A percentile compares a stretch with the other conserved stretches of the same genome.
Evolutionary conservation across 129 eudicot genomes (phyloP).

Genomic region (Flaveria brownii): DNA sequence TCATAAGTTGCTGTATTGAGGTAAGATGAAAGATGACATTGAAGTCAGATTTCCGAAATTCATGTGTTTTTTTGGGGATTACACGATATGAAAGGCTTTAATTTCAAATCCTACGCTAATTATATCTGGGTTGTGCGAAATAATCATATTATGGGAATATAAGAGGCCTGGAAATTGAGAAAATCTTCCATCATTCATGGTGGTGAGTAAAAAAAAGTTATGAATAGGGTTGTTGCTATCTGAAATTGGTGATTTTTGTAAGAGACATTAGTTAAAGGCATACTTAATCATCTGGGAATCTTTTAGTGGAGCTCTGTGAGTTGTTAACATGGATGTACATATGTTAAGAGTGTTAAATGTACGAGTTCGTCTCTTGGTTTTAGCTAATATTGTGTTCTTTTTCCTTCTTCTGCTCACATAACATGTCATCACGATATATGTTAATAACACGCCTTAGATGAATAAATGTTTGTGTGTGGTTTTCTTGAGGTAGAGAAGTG

Average conservation of each 20-base stretch:
- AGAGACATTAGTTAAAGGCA: neutral
- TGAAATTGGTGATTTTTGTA: neutral
- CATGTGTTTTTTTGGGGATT: conserved; percentile 3
- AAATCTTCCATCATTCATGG: neutral
- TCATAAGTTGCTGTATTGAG: conserved; percentile 9
- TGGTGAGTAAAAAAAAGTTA: conserved; percentile 3
- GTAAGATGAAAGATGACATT: neutral
- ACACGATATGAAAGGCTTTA: neutral
- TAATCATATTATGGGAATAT: neutral
- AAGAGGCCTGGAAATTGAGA: neutral
- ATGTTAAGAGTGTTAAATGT: neutral
- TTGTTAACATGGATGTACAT: neutral
- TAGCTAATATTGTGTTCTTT: neutral
- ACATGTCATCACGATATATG: neutral
- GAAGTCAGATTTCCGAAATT: neutral
- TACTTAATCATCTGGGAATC: neutral
- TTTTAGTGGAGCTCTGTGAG: neutral
- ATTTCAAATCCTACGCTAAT: conserved; percentile 1
- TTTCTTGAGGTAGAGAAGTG: conserved; percentile 6
- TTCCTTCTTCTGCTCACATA: neutral
- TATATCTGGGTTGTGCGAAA: neutral
- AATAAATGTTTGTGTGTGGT: neutral
- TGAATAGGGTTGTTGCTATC: conserved; percentile 1
- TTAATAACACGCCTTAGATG: neutral
- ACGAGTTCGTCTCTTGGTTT: neutral